Percentiles rank a stretch among this genome's conserved stretches.
phyloP scores from a whole-genome alignment of 2,329 filamentous ascomycete species.

The Dactylellina drechsleri region DNA sequence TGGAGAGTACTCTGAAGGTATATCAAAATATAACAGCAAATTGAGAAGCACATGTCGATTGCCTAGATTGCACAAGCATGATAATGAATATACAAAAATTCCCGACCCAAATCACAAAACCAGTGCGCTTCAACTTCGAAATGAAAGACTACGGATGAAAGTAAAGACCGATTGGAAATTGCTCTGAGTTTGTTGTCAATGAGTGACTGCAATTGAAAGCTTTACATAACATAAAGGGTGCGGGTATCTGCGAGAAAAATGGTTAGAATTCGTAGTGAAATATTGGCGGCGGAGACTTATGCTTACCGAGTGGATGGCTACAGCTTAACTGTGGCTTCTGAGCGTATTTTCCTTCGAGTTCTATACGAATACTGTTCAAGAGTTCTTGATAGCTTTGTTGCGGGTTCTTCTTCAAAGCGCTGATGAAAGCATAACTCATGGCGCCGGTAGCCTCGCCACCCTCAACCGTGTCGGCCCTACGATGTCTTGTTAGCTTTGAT shows the following conservation, averaged over 20 bases:
- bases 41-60: slow-evolving; percentile 7
- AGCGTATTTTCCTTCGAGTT: slow-evolving; percentile 83
- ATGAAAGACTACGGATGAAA: slow-evolving; percentile 1
- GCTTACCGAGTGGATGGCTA: slow-evolving; percentile 89
- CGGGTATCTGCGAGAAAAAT: slow-evolving; percentile 34
- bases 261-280: not conserved
- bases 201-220: not conserved
- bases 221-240: slow-evolving; percentile 51
- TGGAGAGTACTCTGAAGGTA: not conserved
- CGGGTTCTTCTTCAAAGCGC: slow-evolving; percentile 87
- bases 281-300: slow-evolving; percentile 42
- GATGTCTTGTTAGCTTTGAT: slow-evolving; percentile 55
- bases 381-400: slow-evolving; percentile 96
- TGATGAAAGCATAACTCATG: slow-evolving; percentile 98
- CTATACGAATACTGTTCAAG: slow-evolving; percentile 92
- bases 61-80: slow-evolving; percentile 18
- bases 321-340: slow-evolving; percentile 97
- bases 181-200: not conserved
- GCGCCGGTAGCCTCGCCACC: slow-evolving; percentile 89
- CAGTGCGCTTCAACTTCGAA: slow-evolving; percentile 3
- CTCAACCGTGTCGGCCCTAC: slow-evolving; percentile 88
- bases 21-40: slow-evolving; percentile 15
- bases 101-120: slow-evolving; percentile 13
- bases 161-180: not conserved
- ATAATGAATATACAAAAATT: slow-evolving; percentile 6